Evolutionary conservation across 2,329 filamentous ascomycete species (phyloP), one percentile per base, ranked within the genome.

Genomic region (Claviceps quebecensis): DNA sequence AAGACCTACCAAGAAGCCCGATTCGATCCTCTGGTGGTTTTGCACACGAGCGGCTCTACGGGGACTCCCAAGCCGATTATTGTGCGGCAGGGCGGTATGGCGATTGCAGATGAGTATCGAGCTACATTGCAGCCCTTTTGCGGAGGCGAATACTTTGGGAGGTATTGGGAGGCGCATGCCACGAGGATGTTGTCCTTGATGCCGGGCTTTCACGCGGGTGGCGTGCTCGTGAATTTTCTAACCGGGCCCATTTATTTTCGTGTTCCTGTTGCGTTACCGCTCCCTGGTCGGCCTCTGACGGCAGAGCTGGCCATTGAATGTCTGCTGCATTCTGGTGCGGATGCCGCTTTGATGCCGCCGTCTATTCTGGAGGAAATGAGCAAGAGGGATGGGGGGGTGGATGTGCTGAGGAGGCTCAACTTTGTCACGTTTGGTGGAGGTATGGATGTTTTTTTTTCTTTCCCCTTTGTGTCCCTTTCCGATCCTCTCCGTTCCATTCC

Each of bases 361-460:
- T 65, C 67, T 0, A 61, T 74, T 16, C 45, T 75, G 1, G 71
- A 72, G 41, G 70, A 73, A 3, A 60, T 75, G 59, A 67, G 64
- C 53, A 60, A 65, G 38, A 58, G 54, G 11, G 57, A 65, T 0
- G 57, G 65, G 1, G 57, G 63, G 2, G 53, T 68, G 2, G 56
- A 59, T 3, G 49, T 57, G 0, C 56, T 75, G 5, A 52, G 51
- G 9, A 67, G 63, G 43, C 49, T 73, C 1, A 58, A 65, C 0
- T 56, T 56, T 4, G 64, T 71, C 1, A 52, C 45, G 4, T 69
- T 68, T 53, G 68, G 65, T 13, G 71, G 70, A 43, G 71, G 70
- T 67, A 34, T 11, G 22, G 9, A n/a, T 41, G 2, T 7, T 22
- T 22, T 17, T 17, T 29, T 29, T 14, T n/a, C 26, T 2, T 13